A percentile compares a stretch with the other conserved stretches of the same genome.
Evolutionary conservation across 2,329 filamentous ascomycete species (phyloP).

Genomic region (Cercospora sp.): DNA sequence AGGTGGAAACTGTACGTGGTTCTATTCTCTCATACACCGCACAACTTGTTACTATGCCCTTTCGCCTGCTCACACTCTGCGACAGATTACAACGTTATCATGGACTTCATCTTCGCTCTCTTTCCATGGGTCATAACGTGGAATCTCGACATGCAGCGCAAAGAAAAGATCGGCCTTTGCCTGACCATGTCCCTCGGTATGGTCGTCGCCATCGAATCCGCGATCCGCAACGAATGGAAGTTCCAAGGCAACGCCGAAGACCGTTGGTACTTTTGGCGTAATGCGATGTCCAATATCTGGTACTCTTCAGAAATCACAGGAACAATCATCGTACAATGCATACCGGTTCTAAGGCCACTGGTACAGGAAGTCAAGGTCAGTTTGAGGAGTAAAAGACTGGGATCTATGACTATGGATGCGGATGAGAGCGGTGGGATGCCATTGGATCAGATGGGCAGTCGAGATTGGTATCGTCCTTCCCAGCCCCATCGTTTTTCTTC

Average conservation of each 20-base stretch:
- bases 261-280: constrained; percentile 53
- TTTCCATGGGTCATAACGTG: constrained; percentile 56
- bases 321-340: constrained; percentile 58
- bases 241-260: constrained; percentile 51
- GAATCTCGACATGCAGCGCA: constrained; percentile 50
- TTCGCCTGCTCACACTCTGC: neutral
- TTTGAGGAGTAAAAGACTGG: constrained; percentile 40
- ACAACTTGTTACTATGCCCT: neutral
- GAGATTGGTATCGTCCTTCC: constrained; percentile 5
- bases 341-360: constrained; percentile 54
- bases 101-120: constrained; percentile 55
- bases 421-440: neutral
- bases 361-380: constrained; percentile 47
- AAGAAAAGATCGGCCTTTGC: constrained; percentile 55
- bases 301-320: constrained; percentile 56
- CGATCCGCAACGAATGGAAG: constrained; percentile 54
- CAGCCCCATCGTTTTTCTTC: neutral
- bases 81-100: constrained; percentile 55
- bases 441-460: neutral
- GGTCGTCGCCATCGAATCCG: constrained; percentile 53
- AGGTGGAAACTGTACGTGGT: constrained; percentile 51
- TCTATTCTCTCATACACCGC: neutral
- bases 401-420: constrained; percentile 22
- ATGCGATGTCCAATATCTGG: constrained; percentile 51
- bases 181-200: constrained; percentile 55